Evolutionary conservation across 495 filamentous ascomycete genomes (phyloP).

Genomic region (Entonaema liquescens): DNA sequence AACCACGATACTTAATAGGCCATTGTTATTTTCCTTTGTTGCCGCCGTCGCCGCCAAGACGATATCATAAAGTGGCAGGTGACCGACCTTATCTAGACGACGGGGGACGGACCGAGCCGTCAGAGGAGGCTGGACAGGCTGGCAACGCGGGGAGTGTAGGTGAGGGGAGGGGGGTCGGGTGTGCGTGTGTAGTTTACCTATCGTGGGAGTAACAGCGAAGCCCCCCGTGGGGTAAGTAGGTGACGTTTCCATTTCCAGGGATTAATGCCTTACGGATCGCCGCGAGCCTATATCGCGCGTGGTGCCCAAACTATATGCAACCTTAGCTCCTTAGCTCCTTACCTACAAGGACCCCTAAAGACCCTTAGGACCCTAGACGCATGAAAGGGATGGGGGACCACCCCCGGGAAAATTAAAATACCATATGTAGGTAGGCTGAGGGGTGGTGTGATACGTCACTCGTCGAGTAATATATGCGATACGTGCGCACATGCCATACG

Average conservation of each 20-base stretch:
- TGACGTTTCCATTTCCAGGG: constrained; percentile 27
- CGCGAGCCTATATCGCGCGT: constrained; percentile 32
- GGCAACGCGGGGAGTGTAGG: constrained; percentile 1
- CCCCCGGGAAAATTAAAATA: constrained; percentile 4
- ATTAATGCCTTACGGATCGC: constrained; percentile 25
- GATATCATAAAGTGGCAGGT: constrained; percentile 12
- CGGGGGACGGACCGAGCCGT: constrained; percentile 35
- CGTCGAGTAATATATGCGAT: constrained; percentile 25
- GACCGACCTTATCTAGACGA: constrained; percentile 30
- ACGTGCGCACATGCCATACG: constrained; percentile 20
- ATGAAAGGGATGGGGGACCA: constrained; percentile 9
- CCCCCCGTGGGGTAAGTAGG: constrained; percentile 8
- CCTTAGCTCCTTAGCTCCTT: neutral
- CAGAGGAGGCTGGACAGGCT: neutral
- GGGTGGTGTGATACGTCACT: neutral
- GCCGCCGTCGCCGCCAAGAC: constrained; percentile 34
- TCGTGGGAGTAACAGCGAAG: neutral
- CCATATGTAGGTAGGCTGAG: neutral
- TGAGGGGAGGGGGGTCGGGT: neutral
- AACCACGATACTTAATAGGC: neutral
- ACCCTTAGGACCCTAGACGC: constrained; percentile 25
- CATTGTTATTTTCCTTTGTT: neutral
- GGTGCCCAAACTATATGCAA: constrained; percentile 18
- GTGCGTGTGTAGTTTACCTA: too few relatives aligned
- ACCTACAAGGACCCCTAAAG: neutral